Conservation (phyloP, 163 green algal genomes). For the Coccomyxa subellipsoidea region DNA sequence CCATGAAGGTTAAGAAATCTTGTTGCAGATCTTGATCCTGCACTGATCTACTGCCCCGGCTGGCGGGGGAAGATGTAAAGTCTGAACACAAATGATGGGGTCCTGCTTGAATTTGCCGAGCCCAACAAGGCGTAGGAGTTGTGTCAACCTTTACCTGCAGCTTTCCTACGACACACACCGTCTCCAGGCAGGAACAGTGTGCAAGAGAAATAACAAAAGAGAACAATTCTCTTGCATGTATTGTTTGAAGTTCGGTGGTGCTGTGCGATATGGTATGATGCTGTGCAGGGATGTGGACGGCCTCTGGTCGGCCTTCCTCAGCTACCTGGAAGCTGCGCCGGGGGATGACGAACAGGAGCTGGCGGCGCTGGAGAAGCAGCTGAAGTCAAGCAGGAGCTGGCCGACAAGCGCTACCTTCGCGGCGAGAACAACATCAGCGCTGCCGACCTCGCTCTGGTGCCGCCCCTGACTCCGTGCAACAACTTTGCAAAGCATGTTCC, state of each 20-base stretch:
- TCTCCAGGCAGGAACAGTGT: too few species aligned
- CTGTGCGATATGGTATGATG: too few species aligned
- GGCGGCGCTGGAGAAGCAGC: not conserved
- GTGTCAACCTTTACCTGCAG: too few species aligned
- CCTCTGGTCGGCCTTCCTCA: not conserved
- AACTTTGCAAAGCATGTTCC: not conserved
- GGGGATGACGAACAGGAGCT: not conserved
- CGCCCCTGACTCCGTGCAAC: not conserved
- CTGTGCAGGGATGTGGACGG: conserved; percentile 4
- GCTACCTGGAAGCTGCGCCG: not conserved
- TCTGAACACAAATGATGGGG: too few species aligned
- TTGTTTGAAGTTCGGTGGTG: not conserved
- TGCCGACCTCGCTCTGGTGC: not conserved
- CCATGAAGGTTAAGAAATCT: not conserved
- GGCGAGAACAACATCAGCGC: not conserved
- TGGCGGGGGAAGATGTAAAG: too few species aligned
- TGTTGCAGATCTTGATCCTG: too few species aligned
- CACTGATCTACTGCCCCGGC: too few species aligned
- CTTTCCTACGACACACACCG: too few species aligned
- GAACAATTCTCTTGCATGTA: too few species aligned
- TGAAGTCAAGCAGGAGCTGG: not conserved
- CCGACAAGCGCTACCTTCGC: not conserved
- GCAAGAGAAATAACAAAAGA: too few species aligned
- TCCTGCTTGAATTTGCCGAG: too few species aligned
- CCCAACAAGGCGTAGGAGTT: too few species aligned